phyloP scores from a whole-genome alignment of 2,329 filamentous ascomycete species.

The Colletotrichum brevisporum region DNA sequence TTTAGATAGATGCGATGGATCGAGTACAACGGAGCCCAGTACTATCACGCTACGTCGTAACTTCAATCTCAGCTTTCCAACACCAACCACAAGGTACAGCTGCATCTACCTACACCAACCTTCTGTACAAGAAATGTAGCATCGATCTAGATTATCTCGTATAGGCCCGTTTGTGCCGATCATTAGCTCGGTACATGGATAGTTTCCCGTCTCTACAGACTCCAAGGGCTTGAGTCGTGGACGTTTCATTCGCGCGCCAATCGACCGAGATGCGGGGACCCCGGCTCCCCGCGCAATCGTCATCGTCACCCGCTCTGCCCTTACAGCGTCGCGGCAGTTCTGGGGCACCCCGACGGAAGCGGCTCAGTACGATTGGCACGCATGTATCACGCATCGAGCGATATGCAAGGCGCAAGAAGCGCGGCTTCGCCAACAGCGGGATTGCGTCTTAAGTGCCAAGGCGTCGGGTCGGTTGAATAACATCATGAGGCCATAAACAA shows the following conservation, averaged over 20 bases:
- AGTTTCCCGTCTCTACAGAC: too few relatives aligned
- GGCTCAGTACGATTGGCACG: slow-evolving; percentile 26
- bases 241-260: slow-evolving; percentile 29
- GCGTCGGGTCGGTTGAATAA: background rate
- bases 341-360: background rate
- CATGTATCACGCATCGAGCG: slow-evolving; percentile 7
- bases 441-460: slow-evolving; percentile 6
- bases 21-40: too few relatives aligned
- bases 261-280: slow-evolving; percentile 31
- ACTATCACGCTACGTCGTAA: too few relatives aligned
- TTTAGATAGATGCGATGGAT: too few relatives aligned
- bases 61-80: too few relatives aligned
- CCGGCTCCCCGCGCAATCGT: slow-evolving; percentile 9
- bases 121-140: too few relatives aligned
- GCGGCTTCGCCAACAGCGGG: slow-evolving; percentile 3
- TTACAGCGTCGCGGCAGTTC: slow-evolving; percentile 12
- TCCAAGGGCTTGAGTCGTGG: background rate
- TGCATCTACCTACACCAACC: too few relatives aligned
- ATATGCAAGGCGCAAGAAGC: slow-evolving; percentile 11
- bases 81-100: too few relatives aligned
- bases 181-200: too few relatives aligned
- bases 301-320: slow-evolving; percentile 19
- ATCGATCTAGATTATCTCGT: background rate
- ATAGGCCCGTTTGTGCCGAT: too few relatives aligned
- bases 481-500: slow-evolving; percentile 1